Evolutionary conservation across 2,329 filamentous ascomycete genomes (phyloP), one percentile per base, ranked within the genome.

Genomic region (Tolypocladium sp.): DNA sequence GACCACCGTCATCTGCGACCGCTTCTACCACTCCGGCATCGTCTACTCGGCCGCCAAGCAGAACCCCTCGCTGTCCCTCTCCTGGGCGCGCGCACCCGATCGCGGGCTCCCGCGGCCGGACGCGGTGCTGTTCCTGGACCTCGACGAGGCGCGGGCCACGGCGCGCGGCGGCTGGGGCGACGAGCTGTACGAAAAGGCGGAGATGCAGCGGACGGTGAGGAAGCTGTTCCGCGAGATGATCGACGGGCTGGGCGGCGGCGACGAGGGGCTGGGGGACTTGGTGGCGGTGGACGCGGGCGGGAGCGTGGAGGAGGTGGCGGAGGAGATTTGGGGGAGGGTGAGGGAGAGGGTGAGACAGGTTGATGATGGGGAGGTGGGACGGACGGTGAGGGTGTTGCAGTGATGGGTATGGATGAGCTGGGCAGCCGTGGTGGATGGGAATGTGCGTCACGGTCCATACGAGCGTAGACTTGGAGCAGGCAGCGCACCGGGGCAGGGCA

Each of bases 1-100:
- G 10, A 86, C 81, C 25, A 94, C 85, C 0, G 81, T 99, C 38
- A 79, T 99, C 44, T 87, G 93, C 65, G 94, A 99, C 73, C 87
- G 94, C 55, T 99, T 97, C 77, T 96, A 95, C 71, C 93, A 96
- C 77, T 94, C 90, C 25, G 94, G 94, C 58, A 90, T 92, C 59
- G 91, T 97, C 56, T 99, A 97, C 77, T 91, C 88, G 30, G 91
- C 91, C 0, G 93, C 94, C 4, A 97, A 97, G 71, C 79, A 84
- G 52, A 91, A 90, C 65, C 83, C 87, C 0, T 73, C 78, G 2
- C 80, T 97, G 15, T 77, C 82, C 0, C 78, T 97, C 0, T 74
- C 82, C 0, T 99, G 94, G 92, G 92, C 91, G 9, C 86, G 90
- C 65, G 82, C 86, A 20, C 91, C 92, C 1, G 94, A 97, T 67